Conservation (phyloP, 139 green algal species). For the Monoraphidium neglectum region DNA sequence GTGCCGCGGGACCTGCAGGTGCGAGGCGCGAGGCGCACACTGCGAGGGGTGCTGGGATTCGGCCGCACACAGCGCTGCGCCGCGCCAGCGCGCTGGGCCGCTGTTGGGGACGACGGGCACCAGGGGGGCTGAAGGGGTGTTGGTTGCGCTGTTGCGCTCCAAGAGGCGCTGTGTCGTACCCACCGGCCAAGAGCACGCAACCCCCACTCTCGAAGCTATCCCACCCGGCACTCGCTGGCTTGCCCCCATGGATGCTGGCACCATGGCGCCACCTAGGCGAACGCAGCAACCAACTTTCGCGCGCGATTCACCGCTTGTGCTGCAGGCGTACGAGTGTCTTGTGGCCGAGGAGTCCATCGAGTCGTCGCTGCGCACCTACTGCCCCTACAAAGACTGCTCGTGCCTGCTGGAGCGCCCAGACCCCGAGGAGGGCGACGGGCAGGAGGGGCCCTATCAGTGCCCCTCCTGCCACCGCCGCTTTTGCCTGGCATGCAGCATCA, state of each 20-base stretch:
- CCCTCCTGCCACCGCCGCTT: conserved; percentile 20
- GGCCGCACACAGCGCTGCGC: too few species aligned
- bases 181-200: too few species aligned
- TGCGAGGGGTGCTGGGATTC: too few species aligned
- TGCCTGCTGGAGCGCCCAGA: conserved; percentile 22
- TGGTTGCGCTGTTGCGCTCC: too few species aligned
- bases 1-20: conserved; percentile 13
- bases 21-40: too few species aligned
- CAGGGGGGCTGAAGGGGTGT: too few species aligned
- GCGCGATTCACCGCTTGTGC: background rate
- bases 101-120: too few species aligned
- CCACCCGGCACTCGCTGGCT: background rate
- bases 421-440: background rate
- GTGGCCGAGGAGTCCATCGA: conserved; percentile 39
- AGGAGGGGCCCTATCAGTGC: conserved; percentile 19
- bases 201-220: background rate
- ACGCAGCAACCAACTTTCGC: background rate
- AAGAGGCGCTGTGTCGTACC: too few species aligned
- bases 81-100: too few species aligned
- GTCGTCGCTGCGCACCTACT: conserved; percentile 32
- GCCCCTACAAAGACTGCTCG: conserved; percentile 44
- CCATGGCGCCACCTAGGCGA: background rate
- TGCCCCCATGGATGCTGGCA: background rate
- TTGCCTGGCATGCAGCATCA: conserved; percentile 10
- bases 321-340: conserved; percentile 26